phyloP scores from a whole-genome alignment of 2,329 filamentous ascomycete genomes.

The Botryosphaeria dothidea region DNA sequence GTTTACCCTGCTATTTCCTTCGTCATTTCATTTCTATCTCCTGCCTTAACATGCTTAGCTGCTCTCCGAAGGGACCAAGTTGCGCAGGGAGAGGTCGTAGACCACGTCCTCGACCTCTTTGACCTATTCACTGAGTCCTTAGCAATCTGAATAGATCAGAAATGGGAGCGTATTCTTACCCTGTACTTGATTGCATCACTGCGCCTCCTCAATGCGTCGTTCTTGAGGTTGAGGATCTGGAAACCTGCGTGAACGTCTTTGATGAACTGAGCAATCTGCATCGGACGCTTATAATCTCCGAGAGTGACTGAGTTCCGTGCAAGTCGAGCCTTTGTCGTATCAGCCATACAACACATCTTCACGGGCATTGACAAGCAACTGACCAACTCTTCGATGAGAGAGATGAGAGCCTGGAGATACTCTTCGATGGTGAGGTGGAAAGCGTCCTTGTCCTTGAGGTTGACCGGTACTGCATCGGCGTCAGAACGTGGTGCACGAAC shows the following conservation, averaged over 20 bases:
- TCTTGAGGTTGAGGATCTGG: conserved; percentile 96
- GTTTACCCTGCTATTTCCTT: not conserved
- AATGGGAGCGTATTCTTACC: conserved; percentile 36
- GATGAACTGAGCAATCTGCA: conserved; percentile 87
- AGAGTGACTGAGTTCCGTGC: conserved; percentile 93
- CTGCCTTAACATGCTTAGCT: conserved; percentile 18
- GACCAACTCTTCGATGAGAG: conserved; percentile 84
- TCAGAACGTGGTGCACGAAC: not conserved
- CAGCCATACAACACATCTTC: not conserved
- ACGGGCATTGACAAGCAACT: conserved; percentile 21
- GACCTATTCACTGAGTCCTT: conserved; percentile 51
- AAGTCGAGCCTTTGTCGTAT: conserved; percentile 63
- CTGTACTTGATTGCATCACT: conserved; percentile 95
- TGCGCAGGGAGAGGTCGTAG: conserved; percentile 88
- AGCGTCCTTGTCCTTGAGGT: conserved; percentile 82
- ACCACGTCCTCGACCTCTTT: conserved; percentile 99
- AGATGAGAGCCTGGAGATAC: conserved; percentile 86
- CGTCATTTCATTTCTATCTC: conserved; percentile 21
- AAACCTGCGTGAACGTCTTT: conserved; percentile 96
- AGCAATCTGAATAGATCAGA: not conserved
- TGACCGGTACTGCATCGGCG: conserved; percentile 71
- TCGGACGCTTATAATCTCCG: conserved; percentile 80
- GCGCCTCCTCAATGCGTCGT: conserved; percentile 82
- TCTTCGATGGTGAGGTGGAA: conserved; percentile 98
- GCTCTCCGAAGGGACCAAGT: conserved; percentile 63